Evolutionary conservation across 768 basidiomycete species (phyloP).

Genomic region (Termitomyces sp.): DNA sequence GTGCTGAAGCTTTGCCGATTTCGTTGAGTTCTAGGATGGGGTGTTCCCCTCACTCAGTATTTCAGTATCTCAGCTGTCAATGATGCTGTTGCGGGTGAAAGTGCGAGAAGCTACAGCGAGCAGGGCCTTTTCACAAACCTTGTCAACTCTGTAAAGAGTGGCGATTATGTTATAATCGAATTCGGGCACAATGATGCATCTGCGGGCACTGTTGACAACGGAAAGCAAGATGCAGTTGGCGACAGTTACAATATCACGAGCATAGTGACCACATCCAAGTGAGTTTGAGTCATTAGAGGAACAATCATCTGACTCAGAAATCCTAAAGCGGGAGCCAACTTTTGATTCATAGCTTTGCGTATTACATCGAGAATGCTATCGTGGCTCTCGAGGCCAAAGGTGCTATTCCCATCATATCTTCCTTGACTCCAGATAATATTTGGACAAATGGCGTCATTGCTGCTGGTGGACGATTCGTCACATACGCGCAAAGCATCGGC

Average conservation of each 20-base stretch:
- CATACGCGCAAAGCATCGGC: conserved; percentile 37
- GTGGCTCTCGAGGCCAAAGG: conserved; percentile 40
- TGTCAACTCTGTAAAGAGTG: conserved; percentile 32
- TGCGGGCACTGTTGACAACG: conserved; percentile 31
- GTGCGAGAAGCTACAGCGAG: conserved; percentile 43
- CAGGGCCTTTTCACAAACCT: conserved; percentile 44
- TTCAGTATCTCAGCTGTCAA: conserved; percentile 41
- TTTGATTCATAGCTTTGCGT: conserved; percentile 42
- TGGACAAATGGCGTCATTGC: conserved; percentile 33
- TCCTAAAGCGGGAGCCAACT: conserved; percentile 29
- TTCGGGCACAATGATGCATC: conserved; percentile 48
- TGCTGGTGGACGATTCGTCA: conserved; percentile 39
- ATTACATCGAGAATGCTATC: conserved; percentile 41
- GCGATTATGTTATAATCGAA: conserved; percentile 41
- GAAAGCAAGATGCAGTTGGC: conserved; percentile 37
- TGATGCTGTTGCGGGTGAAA: conserved; percentile 40
- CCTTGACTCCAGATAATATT: conserved; percentile 44
- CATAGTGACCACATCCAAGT: not conserved
- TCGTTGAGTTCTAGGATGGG: conserved; percentile 33
- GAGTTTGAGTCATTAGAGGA: no score
- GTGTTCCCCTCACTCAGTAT: conserved; percentile 36
- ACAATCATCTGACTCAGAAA: not conserved
- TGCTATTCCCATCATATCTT: conserved; percentile 42
- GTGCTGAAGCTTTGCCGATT: not conserved
- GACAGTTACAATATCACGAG: conserved; percentile 1